Conservation (phyloP, 1,139 yeast species). For the Geotrichum fermentans region DNA sequence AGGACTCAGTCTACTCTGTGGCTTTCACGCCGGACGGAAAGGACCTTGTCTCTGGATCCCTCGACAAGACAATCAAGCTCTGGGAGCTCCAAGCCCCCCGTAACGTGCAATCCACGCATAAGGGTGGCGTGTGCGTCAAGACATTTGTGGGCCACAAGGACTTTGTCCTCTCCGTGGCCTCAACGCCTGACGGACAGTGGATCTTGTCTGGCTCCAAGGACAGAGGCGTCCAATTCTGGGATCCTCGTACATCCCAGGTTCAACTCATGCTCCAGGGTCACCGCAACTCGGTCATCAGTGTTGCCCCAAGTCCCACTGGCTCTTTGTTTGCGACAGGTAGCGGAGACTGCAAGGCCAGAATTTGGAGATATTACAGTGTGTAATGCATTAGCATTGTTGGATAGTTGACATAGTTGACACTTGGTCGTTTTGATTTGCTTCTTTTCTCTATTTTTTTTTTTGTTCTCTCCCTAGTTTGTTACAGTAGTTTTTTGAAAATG, state of each 20-base stretch:
- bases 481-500: no score
- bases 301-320: constrained; percentile 78
- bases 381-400: no score
- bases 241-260: constrained; percentile 86
- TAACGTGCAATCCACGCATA: constrained; percentile 39
- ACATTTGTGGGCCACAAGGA: constrained; percentile 96
- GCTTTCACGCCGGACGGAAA: constrained; percentile 89
- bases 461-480: background rate
- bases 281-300: constrained; percentile 91
- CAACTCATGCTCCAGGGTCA: constrained; percentile 95
- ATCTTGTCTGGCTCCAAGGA: constrained; percentile 93
- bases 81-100: constrained; percentile 73
- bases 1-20: constrained; percentile 92
- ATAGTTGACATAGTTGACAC: no score
- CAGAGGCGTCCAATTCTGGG: constrained; percentile 97
- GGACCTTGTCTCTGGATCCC: constrained; percentile 89
- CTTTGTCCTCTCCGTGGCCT: constrained; percentile 88
- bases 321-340: constrained; percentile 93
- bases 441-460: background rate
- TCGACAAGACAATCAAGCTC: constrained; percentile 91
- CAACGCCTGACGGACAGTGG: constrained; percentile 90
- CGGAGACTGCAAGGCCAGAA: constrained; percentile 96
- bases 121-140: constrained; percentile 65
- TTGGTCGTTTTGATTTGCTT: no score
- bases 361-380: constrained; percentile 59